Evolutionary conservation across 2,329 filamentous ascomycete genomes (phyloP).

Genomic region (Trichophyton equinum): DNA sequence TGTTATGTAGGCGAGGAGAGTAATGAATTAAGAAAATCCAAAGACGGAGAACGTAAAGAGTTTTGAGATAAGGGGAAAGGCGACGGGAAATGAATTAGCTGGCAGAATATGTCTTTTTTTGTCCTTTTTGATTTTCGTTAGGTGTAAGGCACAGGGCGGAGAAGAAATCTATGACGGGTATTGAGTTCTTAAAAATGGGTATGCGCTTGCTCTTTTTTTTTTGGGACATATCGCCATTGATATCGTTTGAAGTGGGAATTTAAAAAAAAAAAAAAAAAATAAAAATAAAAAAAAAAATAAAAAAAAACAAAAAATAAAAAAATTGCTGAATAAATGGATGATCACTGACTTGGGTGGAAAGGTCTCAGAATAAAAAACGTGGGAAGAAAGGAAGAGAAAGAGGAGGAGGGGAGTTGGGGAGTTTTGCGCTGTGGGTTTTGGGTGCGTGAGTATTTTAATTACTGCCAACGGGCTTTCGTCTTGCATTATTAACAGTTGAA

Average conservation of each 20-base stretch:
- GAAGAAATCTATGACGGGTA: neutral
- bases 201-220: constrained; percentile 5
- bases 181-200: constrained; percentile 8
- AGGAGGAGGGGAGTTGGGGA: neutral
- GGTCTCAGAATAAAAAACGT: neutral
- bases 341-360: neutral
- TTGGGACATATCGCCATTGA: constrained; percentile 8
- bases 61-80: constrained; percentile 7
- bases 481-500: constrained; percentile 31
- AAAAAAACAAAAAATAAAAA: neutral
- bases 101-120: constrained; percentile 1
- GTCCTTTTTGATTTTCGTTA: neutral
- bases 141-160: neutral
- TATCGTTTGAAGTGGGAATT: neutral
- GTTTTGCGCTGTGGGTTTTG: neutral
- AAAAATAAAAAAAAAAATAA: neutral
- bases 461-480: constrained; percentile 33
- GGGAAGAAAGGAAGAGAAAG: neutral
- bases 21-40: constrained; percentile 9
- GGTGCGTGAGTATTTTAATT: constrained; percentile 21
- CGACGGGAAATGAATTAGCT: constrained; percentile 6
- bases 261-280: neutral
- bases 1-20: constrained; percentile 7
- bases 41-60: neutral
- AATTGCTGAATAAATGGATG: neutral